A percentile compares a stretch with the other conserved stretches of the same genome.
Evolutionary conservation across 2,329 filamentous ascomycete species (phyloP).

Genomic region (Aspergillus udagawae): DNA sequence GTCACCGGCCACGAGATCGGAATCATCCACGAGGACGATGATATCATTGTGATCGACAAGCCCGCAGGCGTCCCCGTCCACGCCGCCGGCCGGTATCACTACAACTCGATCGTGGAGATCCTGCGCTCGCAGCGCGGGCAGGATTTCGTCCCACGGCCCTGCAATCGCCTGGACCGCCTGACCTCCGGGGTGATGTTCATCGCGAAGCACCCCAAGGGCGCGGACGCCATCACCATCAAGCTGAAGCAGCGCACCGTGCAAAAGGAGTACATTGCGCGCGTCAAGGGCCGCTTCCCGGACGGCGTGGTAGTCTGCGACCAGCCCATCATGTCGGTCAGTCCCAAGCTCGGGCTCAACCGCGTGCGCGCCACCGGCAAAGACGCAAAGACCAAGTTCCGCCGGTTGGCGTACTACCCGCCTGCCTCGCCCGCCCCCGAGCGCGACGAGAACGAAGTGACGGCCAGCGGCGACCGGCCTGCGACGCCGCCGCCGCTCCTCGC

Average conservation of each 20-base stretch:
- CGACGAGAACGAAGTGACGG: conserved; percentile 19
- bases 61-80: conserved; percentile 93
- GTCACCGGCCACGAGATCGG: conserved; percentile 76
- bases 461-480: conserved; percentile 18
- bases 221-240: conserved; percentile 70
- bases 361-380: conserved; percentile 91
- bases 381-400: conserved; percentile 85
- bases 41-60: conserved; percentile 96
- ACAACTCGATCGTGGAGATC: conserved; percentile 91
- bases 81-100: conserved; percentile 90
- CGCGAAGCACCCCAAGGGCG: conserved; percentile 76
- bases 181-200: conserved; percentile 99
- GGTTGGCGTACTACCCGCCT: conserved; percentile 81
- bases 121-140: conserved; percentile 70
- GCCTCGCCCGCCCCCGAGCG: conserved; percentile 21
- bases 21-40: conserved; percentile 85
- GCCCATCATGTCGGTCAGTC: conserved; percentile 89
- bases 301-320: conserved; percentile 89
- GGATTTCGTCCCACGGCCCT: conserved; percentile 63
- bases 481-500: conserved; percentile 31
- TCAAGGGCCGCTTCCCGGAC: conserved; percentile 86
- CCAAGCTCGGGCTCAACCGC: conserved; percentile 88
- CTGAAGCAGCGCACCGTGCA: conserved; percentile 77
- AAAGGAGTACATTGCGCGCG: conserved; percentile 92
- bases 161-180: conserved; percentile 88